Percentiles rank a stretch among this genome's conserved stretches.
These are phyloP conservation scores for Stephania yunnanensis DNA, from an alignment of 164 flowering plant genomes.

Conservation along the genomic window DNA sequence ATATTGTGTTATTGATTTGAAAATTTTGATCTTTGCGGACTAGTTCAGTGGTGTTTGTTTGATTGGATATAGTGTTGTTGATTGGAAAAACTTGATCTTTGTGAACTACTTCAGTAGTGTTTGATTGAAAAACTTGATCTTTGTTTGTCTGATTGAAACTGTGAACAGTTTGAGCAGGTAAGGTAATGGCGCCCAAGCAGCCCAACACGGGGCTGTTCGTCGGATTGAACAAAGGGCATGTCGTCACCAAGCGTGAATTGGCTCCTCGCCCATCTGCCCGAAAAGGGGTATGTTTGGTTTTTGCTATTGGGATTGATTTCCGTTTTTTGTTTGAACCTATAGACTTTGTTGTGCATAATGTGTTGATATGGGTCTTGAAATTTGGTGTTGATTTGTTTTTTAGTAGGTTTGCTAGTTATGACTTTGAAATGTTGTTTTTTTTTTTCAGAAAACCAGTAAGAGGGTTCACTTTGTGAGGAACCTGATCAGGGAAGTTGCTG, in stretches of 20 bases:
- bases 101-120: too few species aligned
- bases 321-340: not conserved
- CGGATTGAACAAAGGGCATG: constrained; percentile 37
- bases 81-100: too few species aligned
- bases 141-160: not conserved
- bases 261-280: constrained; percentile 33
- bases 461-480: constrained; percentile 30
- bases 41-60: too few species aligned
- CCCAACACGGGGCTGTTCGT: constrained; percentile 34
- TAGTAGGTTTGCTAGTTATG: not conserved
- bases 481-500: constrained; percentile 41
- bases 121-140: too few species aligned
- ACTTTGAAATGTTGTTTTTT: not conserved
- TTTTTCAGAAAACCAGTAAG: constrained; percentile 34
- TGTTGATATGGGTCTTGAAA: not conserved
- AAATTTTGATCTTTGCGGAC: too few species aligned
- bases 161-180: constrained; percentile 8
- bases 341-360: not conserved
- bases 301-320: not conserved
- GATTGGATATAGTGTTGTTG: too few species aligned
- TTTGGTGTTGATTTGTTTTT: not conserved
- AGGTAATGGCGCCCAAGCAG: constrained; percentile 34
- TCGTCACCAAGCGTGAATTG: constrained; percentile 28
- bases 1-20: too few species aligned
- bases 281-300: constrained; percentile 27